phyloP scores from a whole-genome alignment of 257 asterid species.

The Gentiana macrophylla region DNA sequence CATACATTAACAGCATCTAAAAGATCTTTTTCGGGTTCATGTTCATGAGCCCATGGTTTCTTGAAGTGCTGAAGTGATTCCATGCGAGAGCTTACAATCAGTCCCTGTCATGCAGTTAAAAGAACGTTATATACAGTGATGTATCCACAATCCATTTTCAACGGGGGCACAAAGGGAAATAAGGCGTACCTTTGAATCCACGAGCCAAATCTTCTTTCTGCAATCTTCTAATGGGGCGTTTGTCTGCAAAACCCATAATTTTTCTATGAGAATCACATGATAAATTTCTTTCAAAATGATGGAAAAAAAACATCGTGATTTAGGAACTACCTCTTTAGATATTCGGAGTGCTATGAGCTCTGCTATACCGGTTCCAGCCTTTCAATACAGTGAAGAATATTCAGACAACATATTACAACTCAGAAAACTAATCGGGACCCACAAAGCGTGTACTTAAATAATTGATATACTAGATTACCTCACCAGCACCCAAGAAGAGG shows the following conservation, averaged over 20 bases:
- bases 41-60: slow-evolving; percentile 85
- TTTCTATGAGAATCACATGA: slow-evolving; percentile 8
- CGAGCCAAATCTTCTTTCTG: slow-evolving; percentile 90
- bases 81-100: slow-evolving; percentile 62
- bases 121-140: not conserved
- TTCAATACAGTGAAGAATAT: slow-evolving; percentile 18
- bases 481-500: slow-evolving; percentile 98
- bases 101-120: slow-evolving; percentile 37
- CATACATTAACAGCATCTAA: slow-evolving; percentile 76
- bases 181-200: slow-evolving; percentile 64
- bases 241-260: slow-evolving; percentile 32
- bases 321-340: slow-evolving; percentile 46
- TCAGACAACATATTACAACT: slow-evolving; percentile 9
- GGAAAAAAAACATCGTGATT: not conserved
- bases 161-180: too few relatives aligned
- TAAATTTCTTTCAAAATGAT: slow-evolving; percentile 5
- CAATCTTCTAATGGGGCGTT: slow-evolving; percentile 46
- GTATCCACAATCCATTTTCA: too few relatives aligned
- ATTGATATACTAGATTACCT: slow-evolving; percentile 28
- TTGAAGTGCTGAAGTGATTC: slow-evolving; percentile 91
- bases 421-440: not conserved
- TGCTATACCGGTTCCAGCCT: slow-evolving; percentile 98
- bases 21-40: slow-evolving; percentile 61
- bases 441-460: too few relatives aligned
- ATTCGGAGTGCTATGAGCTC: slow-evolving; percentile 90